Conservation (phyloP, 352 stramenopile species). For the Phytophthora macrochlamydospora region DNA sequence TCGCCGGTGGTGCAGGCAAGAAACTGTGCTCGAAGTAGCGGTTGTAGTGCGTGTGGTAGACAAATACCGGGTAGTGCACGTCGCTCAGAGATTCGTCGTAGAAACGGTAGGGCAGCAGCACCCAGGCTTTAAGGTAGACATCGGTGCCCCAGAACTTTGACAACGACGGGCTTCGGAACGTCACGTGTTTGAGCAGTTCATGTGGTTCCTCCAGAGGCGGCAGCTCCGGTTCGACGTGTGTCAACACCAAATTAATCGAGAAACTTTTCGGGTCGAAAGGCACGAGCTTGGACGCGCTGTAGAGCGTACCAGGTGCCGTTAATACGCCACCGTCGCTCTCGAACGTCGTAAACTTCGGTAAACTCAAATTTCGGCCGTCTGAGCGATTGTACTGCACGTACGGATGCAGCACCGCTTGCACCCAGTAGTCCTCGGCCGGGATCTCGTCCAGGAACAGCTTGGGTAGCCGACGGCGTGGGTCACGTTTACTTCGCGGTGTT, state of each 20-base stretch:
- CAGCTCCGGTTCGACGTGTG: conserved; percentile 47
- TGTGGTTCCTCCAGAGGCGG: conserved; percentile 44
- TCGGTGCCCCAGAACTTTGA: conserved; percentile 77
- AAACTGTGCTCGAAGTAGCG: conserved; percentile 69
- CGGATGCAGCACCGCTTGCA: conserved; percentile 64
- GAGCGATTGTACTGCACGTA: conserved; percentile 73
- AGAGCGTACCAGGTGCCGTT: conserved; percentile 62
- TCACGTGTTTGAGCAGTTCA: conserved; percentile 70
- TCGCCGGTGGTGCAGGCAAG: conserved; percentile 29
- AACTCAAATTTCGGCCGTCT: conserved; percentile 46
- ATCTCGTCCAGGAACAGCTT: conserved; percentile 48
- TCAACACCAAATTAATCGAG: conserved; percentile 46
- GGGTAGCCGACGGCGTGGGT: conserved; percentile 54
- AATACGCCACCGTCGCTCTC: conserved; percentile 61
- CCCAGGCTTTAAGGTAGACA: conserved; percentile 72
- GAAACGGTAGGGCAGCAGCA: conserved; percentile 72
- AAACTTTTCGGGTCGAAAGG: conserved; percentile 40
- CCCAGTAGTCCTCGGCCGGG: conserved; percentile 61
- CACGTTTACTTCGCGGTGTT: conserved; percentile 51
- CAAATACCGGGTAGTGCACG: conserved; percentile 71
- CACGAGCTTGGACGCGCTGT: conserved; percentile 56
- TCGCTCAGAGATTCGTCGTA: conserved; percentile 53
- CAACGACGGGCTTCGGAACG: conserved; percentile 61
- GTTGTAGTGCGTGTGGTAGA: conserved; percentile 82
- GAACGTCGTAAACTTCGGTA: conserved; percentile 63